phyloP scores from a whole-genome alignment of 2,329 filamentous ascomycete genomes.

The Pseudocercospora musae region DNA sequence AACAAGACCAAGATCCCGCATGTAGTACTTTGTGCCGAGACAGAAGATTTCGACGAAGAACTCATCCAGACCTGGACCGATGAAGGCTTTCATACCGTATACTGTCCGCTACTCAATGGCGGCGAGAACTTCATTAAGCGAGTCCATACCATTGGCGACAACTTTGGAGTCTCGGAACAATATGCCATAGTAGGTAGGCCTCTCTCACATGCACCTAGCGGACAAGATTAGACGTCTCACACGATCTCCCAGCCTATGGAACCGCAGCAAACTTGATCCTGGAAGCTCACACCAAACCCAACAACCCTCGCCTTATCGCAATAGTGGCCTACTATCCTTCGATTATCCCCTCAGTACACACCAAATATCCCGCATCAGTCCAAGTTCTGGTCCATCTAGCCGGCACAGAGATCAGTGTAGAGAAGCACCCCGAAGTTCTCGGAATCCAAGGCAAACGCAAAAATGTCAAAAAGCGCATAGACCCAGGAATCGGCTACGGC shows the following conservation, averaged over 20 bases:
- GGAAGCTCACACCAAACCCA: constrained; percentile 56
- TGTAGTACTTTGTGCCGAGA: constrained; percentile 52
- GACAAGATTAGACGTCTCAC: background rate
- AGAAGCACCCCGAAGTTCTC: constrained; percentile 48
- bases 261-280: constrained; percentile 60
- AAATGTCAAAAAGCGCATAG: constrained; percentile 48
- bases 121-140: constrained; percentile 46
- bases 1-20: constrained; percentile 43
- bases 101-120: constrained; percentile 53
- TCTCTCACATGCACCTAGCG: background rate
- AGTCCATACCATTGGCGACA: constrained; percentile 52
- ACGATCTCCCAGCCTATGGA: constrained; percentile 52
- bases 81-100: constrained; percentile 59
- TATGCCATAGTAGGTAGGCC: constrained; percentile 60
- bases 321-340: constrained; percentile 63
- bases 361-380: constrained; percentile 43
- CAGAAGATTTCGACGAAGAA: constrained; percentile 55
- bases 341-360: constrained; percentile 51
- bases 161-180: constrained; percentile 55
- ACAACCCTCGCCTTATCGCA: constrained; percentile 54
- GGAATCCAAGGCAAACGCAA: constrained; percentile 53
- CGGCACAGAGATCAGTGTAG: constrained; percentile 48
- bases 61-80: constrained; percentile 55
- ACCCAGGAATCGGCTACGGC: constrained; percentile 51
- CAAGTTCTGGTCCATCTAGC: constrained; percentile 59